Evolutionary conservation across 2,329 filamentous ascomycete species (phyloP), one percentile per base, ranked within the genome.

Genomic region (Xylariaceae sp.): DNA sequence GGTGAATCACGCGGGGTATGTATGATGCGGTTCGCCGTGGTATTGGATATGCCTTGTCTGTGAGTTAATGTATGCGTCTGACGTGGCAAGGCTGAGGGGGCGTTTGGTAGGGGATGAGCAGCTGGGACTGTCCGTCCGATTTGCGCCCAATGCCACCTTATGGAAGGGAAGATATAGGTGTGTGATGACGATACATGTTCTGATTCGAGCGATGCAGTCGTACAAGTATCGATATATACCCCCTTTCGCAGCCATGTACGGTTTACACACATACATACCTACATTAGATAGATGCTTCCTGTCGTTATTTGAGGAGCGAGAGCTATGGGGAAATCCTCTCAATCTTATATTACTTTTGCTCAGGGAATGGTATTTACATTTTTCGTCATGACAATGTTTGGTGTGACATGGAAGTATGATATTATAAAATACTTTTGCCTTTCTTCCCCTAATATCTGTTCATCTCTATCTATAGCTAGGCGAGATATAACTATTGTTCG

Each of bases 81-180:
- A 62, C 52, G 54, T 64, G 59, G 54, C 57, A 55, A 59, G 63
- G 56, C 55, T 56, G 56, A n/a, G n/a, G n/a, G n/a, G n/a, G n/a
- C n/a, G n/a, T n/a, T n/a, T n/a, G n/a, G n/a, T n/a, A n/a, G n/a
- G n/a, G n/a, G n/a, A n/a, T n/a, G n/a, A n/a, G n/a, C n/a, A n/a
- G n/a, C n/a, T n/a, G n/a, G n/a, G n/a, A n/a, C n/a, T n/a, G n/a
- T n/a, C n/a, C n/a, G n/a, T n/a, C n/a, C n/a, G n/a, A n/a, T 26
- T 29, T 43, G 54, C 26, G 20, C 54, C 54, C 54, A 42, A 55
- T 14, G 14, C 26, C 53, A 43, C 50, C 58, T 54, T 46, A 26
- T 61, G 60, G 60, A 51, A 48, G 26, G 50, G 12, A 26, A 29
- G 20, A 52, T 41, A 43, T 54, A 26, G 44, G 47, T 29, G 42